These are phyloP conservation scores for Fusarium ramigenum DNA, from an alignment of 2,329 filamentous ascomycete genomes.

Conservation along the genomic window DNA sequence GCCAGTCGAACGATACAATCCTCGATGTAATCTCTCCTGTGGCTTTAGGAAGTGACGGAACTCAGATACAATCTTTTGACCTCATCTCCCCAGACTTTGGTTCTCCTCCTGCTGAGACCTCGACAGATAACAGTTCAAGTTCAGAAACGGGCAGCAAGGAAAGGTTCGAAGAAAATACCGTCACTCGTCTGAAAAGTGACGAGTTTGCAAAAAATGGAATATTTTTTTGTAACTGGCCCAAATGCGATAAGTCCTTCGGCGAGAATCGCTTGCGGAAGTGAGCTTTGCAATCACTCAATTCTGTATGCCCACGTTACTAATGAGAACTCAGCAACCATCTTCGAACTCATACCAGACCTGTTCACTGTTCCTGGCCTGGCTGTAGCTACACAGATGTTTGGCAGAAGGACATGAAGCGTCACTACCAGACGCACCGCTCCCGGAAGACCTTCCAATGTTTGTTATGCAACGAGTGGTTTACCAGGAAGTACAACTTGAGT, in stretches of 20 bases:
- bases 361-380: slow-evolving; percentile 18
- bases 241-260: slow-evolving; percentile 5
- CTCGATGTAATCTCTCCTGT: neutral
- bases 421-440: slow-evolving; percentile 15
- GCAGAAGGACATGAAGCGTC: slow-evolving; percentile 30
- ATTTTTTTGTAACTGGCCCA: slow-evolving; percentile 17
- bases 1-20: neutral
- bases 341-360: slow-evolving; percentile 29
- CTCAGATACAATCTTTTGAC: neutral
- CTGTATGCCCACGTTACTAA: neutral
- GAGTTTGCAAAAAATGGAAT: slow-evolving; percentile 24
- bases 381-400: slow-evolving; percentile 7
- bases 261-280: slow-evolving; percentile 26
- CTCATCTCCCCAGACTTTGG: neutral
- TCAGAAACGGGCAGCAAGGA: neutral
- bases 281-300: neutral
- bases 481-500: slow-evolving; percentile 7
- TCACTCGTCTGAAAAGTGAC: slow-evolving; percentile 22
- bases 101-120: neutral
- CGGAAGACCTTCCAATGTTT: slow-evolving; percentile 3
- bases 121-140: neutral
- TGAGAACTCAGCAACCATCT: slow-evolving; percentile 29
- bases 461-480: slow-evolving; percentile 7
- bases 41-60: neutral
- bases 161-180: slow-evolving; percentile 17